These are phyloP conservation scores for Botryotinia globosa DNA, from an alignment of 2,329 filamentous ascomycete species.

Conservation along the genomic window DNA sequence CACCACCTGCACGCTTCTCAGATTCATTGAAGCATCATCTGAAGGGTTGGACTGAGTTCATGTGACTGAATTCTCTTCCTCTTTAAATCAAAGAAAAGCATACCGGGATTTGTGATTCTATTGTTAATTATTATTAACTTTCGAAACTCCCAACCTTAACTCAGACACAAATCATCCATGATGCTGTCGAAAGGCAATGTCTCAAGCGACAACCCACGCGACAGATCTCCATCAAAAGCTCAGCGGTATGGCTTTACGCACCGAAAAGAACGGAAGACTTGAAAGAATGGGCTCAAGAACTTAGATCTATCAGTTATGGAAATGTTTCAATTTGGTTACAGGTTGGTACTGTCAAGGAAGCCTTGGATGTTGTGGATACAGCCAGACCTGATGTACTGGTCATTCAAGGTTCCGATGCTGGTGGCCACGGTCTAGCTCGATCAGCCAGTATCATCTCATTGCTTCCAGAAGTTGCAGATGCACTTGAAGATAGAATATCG, in stretches of 20 bases:
- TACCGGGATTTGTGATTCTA: background rate
- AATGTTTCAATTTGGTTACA: slow-evolving; percentile 39
- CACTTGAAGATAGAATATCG: slow-evolving; percentile 24
- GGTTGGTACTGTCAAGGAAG: slow-evolving; percentile 35
- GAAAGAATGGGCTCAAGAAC: slow-evolving; percentile 9
- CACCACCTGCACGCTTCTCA: background rate
- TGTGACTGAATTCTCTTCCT: background rate
- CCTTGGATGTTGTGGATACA: slow-evolving; percentile 26
- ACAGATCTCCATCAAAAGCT: slow-evolving; percentile 18
- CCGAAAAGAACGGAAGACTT: slow-evolving; percentile 32
- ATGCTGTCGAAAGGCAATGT: background rate
- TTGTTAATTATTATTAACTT: background rate
- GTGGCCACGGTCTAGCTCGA: slow-evolving; percentile 39
- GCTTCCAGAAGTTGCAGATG: slow-evolving; percentile 39
- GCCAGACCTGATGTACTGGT: slow-evolving; percentile 39
- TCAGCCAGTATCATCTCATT: slow-evolving; percentile 38
- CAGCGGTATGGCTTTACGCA: slow-evolving; percentile 49
- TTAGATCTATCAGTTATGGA: slow-evolving; percentile 2
- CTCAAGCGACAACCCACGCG: background rate
- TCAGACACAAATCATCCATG: background rate
- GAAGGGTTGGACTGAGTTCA: too few species aligned
- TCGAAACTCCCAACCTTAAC: background rate
- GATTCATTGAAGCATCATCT: background rate
- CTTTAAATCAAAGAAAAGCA: background rate
- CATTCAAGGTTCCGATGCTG: slow-evolving; percentile 41